Evolutionary conservation across 257 asterid species (phyloP).

Genomic region (Nicotiana attenuata): DNA sequence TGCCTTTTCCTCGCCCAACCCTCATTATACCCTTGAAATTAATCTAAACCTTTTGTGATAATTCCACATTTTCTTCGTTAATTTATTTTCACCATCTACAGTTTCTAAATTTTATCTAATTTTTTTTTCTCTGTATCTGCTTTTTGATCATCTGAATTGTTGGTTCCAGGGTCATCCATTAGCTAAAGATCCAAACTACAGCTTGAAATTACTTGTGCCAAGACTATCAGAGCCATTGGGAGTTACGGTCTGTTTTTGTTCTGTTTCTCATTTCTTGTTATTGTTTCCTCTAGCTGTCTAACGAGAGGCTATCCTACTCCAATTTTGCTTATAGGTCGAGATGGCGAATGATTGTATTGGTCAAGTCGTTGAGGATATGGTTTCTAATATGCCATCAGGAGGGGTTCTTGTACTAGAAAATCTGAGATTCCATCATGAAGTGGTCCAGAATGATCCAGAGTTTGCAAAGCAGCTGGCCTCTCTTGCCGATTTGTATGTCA

Average conservation of each 20-base stretch:
- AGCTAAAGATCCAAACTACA: constrained; percentile 31
- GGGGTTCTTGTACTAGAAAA: constrained; percentile 73
- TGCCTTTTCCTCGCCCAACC: too few species aligned
- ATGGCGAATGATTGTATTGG: constrained; percentile 81
- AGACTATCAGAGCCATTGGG: constrained; percentile 69
- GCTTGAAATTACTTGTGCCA: constrained; percentile 39
- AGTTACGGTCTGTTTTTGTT: constrained; percentile 35
- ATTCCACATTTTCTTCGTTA: too few species aligned
- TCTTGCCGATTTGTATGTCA: constrained; percentile 75
- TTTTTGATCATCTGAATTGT: too few species aligned
- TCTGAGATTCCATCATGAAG: constrained; percentile 75
- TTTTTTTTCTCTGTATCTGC: too few species aligned
- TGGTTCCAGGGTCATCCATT: constrained; percentile 33
- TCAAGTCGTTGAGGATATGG: constrained; percentile 67
- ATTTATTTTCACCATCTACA: too few species aligned
- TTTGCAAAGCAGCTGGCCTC: constrained; percentile 72
- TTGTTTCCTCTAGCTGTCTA: background rate
- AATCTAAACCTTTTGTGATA: too few species aligned
- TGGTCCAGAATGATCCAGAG: constrained; percentile 52
- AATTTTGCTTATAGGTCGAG: constrained; percentile 42
- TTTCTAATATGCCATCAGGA: constrained; percentile 56
- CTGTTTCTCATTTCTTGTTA: background rate
- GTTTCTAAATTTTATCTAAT: too few species aligned
- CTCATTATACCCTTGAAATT: too few species aligned
- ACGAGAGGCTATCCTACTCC: too few species aligned